A percentile compares a stretch with the other conserved stretches of the same genome.
Evolutionary conservation across 2,329 filamentous ascomycete species (phyloP).

Genomic region (Aspergillus japonicus): DNA sequence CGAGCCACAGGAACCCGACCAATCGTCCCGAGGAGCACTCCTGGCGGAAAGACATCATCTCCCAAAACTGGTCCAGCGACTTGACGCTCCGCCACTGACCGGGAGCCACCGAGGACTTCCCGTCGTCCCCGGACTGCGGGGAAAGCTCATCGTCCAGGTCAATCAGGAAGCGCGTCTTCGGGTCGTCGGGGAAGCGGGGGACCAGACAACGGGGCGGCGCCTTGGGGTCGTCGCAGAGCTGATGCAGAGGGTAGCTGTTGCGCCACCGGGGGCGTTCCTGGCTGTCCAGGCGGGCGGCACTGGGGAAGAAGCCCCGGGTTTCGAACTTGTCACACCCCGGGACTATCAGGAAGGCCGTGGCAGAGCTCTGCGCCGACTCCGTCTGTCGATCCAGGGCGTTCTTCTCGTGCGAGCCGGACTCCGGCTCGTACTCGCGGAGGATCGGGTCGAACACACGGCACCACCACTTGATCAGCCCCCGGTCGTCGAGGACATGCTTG

Average conservation of each 20-base stretch:
- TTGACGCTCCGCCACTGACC: conserved; percentile 81
- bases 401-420: conserved; percentile 40
- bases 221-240: conserved; percentile 66
- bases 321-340: conserved; percentile 84
- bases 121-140: conserved; percentile 26
- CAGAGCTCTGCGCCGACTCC: conserved; percentile 38
- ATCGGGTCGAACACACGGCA: conserved; percentile 81
- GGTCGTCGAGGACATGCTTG: conserved; percentile 91
- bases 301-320: conserved; percentile 74
- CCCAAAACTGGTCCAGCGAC: conserved; percentile 92
- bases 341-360: conserved; percentile 80
- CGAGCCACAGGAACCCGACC: conserved; percentile 92
- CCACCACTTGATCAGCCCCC: conserved; percentile 94
- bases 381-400: conserved; percentile 27
- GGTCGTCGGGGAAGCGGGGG: conserved; percentile 90
- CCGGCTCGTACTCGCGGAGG: conserved; percentile 49
- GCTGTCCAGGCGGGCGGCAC: conserved; percentile 41
- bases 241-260: conserved; percentile 69
- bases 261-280: conserved; percentile 45
- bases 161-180: conserved; percentile 83
- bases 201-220: conserved; percentile 81
- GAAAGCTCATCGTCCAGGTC: conserved; percentile 83
- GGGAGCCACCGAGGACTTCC: conserved; percentile 42
- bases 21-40: conserved; percentile 90
- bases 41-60: conserved; percentile 94